A percentile compares a stretch with the other conserved stretches of the same genome.
Conservation (phyloP, 2,329 filamentous ascomycete genomes). For the Trichoderma pleuroti region DNA sequence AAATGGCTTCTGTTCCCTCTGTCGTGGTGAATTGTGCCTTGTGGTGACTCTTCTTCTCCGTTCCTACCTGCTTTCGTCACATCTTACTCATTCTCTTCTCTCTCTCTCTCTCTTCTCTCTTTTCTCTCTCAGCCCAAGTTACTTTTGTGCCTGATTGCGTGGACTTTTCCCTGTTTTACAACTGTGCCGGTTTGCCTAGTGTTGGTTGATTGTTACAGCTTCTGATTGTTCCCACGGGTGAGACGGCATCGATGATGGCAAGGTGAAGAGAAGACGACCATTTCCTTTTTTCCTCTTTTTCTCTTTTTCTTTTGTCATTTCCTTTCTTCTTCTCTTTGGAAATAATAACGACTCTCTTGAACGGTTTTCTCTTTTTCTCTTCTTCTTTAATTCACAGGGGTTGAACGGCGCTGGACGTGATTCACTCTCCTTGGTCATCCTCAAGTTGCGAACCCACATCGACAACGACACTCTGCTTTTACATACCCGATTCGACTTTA, state of each 20-base stretch:
- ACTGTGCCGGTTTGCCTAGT: slow-evolving; percentile 19
- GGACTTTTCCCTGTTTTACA: not conserved
- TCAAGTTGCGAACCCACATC: slow-evolving; percentile 1
- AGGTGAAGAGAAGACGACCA: slow-evolving; percentile 6
- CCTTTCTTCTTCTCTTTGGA: not conserved
- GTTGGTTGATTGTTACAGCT: slow-evolving; percentile 7
- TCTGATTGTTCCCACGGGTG: slow-evolving; percentile 1
- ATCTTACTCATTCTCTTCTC: not conserved
- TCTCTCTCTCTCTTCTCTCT: not conserved
- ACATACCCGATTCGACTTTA: not conserved
- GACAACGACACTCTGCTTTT: not conserved
- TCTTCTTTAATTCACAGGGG: slow-evolving; percentile 4
- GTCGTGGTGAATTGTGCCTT: not conserved
- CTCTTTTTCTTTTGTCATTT: not conserved
- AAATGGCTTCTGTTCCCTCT: not conserved
- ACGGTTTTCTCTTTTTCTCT: not conserved
- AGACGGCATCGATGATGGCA: slow-evolving; percentile 7
- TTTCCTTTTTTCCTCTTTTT: not conserved
- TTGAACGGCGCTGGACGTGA: slow-evolving; percentile 21
- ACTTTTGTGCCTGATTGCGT: not conserved
- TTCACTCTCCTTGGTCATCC: slow-evolving; percentile 13
- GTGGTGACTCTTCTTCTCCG: not conserved
- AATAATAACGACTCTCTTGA: not conserved
- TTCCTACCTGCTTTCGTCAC: not conserved
- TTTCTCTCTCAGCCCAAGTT: not conserved